Percentiles rank a stretch among this genome's conserved stretches.
phyloP scores from a whole-genome alignment of 352 stramenopile species.

The Globisporangium parvum region DNA sequence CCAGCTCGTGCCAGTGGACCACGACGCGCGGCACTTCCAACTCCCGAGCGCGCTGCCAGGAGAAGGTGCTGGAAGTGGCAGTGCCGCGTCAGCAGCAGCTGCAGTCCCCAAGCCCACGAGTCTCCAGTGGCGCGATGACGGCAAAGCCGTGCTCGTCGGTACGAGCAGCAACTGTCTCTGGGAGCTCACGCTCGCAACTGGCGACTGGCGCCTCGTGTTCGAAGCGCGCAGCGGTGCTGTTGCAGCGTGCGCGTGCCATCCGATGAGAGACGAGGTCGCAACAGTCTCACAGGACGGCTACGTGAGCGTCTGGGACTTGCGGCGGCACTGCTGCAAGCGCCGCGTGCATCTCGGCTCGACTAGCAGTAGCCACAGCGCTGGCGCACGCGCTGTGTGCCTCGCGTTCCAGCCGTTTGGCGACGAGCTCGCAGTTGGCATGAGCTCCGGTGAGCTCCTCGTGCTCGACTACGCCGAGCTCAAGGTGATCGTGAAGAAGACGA shows the following conservation, averaged over 20 bases:
- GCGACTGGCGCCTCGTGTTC: slow-evolving; percentile 48
- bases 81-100: background rate
- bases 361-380: slow-evolving; percentile 4
- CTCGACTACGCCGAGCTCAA: slow-evolving; percentile 32
- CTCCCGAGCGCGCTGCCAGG: slow-evolving; percentile 31
- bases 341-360: slow-evolving; percentile 31
- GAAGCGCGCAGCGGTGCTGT: slow-evolving; percentile 41
- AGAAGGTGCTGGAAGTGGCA: slow-evolving; percentile 10
- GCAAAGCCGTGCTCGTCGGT: slow-evolving; percentile 37
- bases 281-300: slow-evolving; percentile 48
- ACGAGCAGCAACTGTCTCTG: slow-evolving; percentile 61
- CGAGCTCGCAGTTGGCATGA: slow-evolving; percentile 47
- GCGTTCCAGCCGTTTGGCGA: slow-evolving; percentile 47
- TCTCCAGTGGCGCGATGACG: slow-evolving; percentile 51
- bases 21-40: slow-evolving; percentile 30
- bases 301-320: slow-evolving; percentile 50
- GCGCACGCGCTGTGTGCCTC: slow-evolving; percentile 36
- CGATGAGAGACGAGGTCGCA: slow-evolving; percentile 33
- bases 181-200: slow-evolving; percentile 39
- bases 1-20: slow-evolving; percentile 22
- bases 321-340: slow-evolving; percentile 28
- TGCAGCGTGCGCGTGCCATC: slow-evolving; percentile 28
- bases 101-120: slow-evolving; percentile 39
- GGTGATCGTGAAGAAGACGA: slow-evolving; percentile 33
- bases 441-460: slow-evolving; percentile 44